Conservation (phyloP, 148 eudicot genomes). For the Persicaria tinctoria region DNA sequence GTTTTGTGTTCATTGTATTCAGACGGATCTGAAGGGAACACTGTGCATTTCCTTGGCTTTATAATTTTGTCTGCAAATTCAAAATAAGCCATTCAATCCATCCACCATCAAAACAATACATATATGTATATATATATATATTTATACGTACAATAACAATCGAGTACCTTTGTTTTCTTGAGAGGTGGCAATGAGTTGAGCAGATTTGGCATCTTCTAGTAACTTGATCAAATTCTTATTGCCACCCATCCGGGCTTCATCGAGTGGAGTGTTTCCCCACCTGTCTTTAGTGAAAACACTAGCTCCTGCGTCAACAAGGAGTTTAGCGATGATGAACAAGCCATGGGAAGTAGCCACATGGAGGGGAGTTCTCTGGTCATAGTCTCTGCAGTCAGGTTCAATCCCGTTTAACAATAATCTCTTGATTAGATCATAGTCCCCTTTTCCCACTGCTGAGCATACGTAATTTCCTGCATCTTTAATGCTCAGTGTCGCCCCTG, state of each 20-base stretch:
- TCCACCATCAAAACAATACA: background rate
- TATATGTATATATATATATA: no score
- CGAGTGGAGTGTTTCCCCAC: slow-evolving; percentile 69
- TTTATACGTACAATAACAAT: background rate
- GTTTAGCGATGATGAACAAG: slow-evolving; percentile 53
- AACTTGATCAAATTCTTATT: slow-evolving; percentile 54
- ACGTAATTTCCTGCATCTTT: slow-evolving; percentile 59
- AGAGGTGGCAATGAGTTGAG: slow-evolving; percentile 27
- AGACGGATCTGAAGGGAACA: slow-evolving; percentile 55
- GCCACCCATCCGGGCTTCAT: slow-evolving; percentile 49
- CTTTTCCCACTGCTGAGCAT: slow-evolving; percentile 52
- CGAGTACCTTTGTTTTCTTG: slow-evolving; percentile 41
- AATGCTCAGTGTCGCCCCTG: slow-evolving; percentile 47
- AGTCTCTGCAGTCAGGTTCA: slow-evolving; percentile 65
- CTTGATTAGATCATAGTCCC: slow-evolving; percentile 48
- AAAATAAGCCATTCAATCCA: background rate
- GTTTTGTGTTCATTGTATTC: slow-evolving; percentile 31
- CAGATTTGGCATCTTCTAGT: slow-evolving; percentile 54
- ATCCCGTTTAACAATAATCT: slow-evolving; percentile 55
- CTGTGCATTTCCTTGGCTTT: slow-evolving; percentile 50
- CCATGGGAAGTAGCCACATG: slow-evolving; percentile 80
- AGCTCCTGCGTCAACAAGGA: slow-evolving; percentile 78
- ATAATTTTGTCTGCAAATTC: slow-evolving; percentile 23
- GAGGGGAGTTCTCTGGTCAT: slow-evolving; percentile 77
- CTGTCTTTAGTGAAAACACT: slow-evolving; percentile 65